phyloP scores from a whole-genome alignment of 805 yeast species.

The Wickerhamiella qilinensis region DNA sequence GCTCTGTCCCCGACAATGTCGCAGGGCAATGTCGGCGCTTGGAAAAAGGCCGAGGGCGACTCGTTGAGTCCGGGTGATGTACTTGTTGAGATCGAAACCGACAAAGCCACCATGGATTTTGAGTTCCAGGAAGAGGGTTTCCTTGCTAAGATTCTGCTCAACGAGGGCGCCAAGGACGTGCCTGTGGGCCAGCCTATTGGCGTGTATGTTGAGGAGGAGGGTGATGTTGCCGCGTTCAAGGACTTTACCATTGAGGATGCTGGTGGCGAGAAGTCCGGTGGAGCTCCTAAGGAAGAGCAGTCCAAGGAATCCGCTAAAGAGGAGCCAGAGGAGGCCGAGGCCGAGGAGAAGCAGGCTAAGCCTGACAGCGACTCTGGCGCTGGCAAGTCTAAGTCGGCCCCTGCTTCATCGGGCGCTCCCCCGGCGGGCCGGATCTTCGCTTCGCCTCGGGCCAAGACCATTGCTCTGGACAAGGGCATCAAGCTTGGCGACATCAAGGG shows the following conservation, averaged over 20 bases:
- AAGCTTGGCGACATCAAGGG: constrained; percentile 75
- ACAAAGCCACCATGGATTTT: constrained; percentile 94
- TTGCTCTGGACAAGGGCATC: constrained; percentile 86
- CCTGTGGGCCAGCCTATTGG: constrained; percentile 95
- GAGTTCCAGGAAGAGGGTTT: constrained; percentile 96
- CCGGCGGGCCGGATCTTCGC: constrained; percentile 64
- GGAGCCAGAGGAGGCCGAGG: not conserved
- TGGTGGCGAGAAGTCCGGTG: constrained; percentile 26
- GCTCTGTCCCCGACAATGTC: constrained; percentile 99
- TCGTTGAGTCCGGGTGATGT: constrained; percentile 80
- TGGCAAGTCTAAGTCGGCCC: not conserved
- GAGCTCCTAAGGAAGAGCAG: not conserved
- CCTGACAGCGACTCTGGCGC: not conserved
- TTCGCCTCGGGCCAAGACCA: constrained; percentile 84
- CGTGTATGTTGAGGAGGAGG: constrained; percentile 79
- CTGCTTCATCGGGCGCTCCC: constrained; percentile 20
- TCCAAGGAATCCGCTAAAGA: not conserved
- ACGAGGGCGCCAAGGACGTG: constrained; percentile 72
- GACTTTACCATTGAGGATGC: constrained; percentile 76
- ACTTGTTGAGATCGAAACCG: constrained; percentile 93
- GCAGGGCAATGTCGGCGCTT: constrained; percentile 76
- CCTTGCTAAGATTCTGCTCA: constrained; percentile 52
- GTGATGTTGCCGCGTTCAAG: constrained; percentile 75
- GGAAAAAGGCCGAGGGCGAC: constrained; percentile 89
- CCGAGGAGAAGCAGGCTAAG: not conserved